Percentiles rank a stretch among this genome's conserved stretches.
Conservation (phyloP, 139 green algal genomes). For the Chlamydomonas incerta region DNA sequence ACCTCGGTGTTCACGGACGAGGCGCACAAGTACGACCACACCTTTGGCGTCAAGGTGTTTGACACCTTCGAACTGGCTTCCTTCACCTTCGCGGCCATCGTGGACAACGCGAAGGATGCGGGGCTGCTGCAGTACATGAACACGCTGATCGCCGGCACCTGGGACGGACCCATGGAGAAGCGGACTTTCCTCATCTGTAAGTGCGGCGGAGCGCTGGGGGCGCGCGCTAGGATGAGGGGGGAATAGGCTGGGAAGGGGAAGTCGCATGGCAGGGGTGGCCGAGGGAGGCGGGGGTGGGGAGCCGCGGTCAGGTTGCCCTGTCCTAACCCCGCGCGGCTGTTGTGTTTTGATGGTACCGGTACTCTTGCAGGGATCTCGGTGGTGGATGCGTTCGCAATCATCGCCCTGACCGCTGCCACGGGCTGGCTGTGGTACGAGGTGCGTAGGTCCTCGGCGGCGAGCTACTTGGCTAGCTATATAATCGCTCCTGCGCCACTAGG, state of each 20-base stretch:
- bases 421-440: conserved; percentile 22
- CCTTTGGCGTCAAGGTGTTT: conserved; percentile 24
- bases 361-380: conserved; percentile 22
- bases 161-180: conserved; percentile 27
- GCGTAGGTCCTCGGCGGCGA: no score
- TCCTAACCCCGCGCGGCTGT: no score
- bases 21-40: neutral
- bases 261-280: no score
- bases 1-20: conserved; percentile 49
- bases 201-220: no score
- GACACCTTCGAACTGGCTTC: conserved; percentile 20
- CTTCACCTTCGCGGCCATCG: conserved; percentile 54
- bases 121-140: conserved; percentile 55
- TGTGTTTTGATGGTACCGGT: no score
- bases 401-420: neutral
- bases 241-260: no score
- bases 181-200: conserved; percentile 50
- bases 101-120: conserved; percentile 49
- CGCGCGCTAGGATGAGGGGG: no score
- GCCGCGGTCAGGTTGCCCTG: no score
- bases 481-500: no score
- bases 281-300: no score
- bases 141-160: conserved; percentile 34
- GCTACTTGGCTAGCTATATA: no score
- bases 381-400: neutral